A percentile compares a stretch with the other conserved stretches of the same genome.
Evolutionary conservation across 331 rosid species (phyloP).

Genomic region (Prunus yedoensis): DNA sequence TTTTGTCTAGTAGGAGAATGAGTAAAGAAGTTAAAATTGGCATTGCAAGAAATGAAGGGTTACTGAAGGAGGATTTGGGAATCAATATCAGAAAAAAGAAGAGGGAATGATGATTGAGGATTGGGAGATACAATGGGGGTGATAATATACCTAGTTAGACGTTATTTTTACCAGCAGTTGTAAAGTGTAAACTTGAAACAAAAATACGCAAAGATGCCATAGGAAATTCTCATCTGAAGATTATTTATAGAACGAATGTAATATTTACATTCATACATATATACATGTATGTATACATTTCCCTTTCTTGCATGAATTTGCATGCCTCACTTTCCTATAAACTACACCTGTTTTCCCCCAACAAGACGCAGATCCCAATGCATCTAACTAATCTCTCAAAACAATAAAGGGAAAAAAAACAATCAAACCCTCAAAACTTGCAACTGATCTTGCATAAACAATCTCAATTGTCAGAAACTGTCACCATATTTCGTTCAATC

Average conservation of each 20-base stretch:
- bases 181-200: no score
- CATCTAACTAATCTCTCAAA: not conserved
- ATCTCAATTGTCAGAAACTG: not conserved
- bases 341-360: not conserved
- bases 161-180: no score
- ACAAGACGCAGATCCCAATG: not conserved
- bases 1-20: no score
- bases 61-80: no score
- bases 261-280: not conserved
- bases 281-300: not conserved
- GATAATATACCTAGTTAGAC: no score
- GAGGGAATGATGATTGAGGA: no score
- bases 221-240: not conserved
- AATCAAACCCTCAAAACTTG: not conserved
- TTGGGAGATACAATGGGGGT: no score
- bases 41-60: no score
- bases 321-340: not conserved
- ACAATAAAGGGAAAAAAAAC: not conserved
- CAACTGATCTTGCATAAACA: not conserved
- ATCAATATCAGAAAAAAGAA: no score
- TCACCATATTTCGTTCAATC: not conserved
- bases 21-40: no score
- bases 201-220: not conserved
- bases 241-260: not conserved
- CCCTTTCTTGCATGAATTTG: not conserved